Conservation (phyloP, 805 yeast species). For the Ogataea allantospora region DNA sequence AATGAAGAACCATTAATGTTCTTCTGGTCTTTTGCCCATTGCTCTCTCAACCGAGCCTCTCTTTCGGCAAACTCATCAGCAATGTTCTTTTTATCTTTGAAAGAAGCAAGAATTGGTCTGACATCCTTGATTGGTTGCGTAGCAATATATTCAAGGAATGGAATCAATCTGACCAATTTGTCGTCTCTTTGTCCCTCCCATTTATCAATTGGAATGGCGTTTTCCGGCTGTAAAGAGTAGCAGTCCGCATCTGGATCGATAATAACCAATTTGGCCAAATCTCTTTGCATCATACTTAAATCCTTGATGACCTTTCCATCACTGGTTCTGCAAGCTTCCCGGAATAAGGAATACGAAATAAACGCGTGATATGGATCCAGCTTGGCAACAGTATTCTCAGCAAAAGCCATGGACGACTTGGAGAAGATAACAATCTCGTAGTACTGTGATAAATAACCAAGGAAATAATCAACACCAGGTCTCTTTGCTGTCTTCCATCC, state of each 20-base stretch:
- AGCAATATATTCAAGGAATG: constrained; percentile 91
- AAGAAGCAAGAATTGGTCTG: constrained; percentile 80
- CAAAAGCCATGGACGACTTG: constrained; percentile 78
- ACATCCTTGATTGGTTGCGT: constrained; percentile 83
- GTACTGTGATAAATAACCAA: constrained; percentile 91
- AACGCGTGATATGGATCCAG: constrained; percentile 92
- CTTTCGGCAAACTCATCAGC: constrained; percentile 79
- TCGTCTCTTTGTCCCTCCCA: constrained; percentile 91
- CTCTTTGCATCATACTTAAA: constrained; percentile 86
- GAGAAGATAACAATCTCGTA: constrained; percentile 93
- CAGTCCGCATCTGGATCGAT: constrained; percentile 76
- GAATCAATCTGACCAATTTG: constrained; percentile 73
- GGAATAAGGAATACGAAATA: constrained; percentile 79
- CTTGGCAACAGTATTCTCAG: constrained; percentile 80
- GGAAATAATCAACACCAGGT: constrained; percentile 96
- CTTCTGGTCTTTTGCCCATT: constrained; percentile 58
- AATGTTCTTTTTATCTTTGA: constrained; percentile 60
- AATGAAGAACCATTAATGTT: constrained; percentile 22
- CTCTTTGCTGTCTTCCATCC: constrained; percentile 99
- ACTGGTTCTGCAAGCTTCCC: constrained; percentile 87
- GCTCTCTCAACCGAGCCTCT: constrained; percentile 70
- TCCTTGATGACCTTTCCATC: constrained; percentile 92
- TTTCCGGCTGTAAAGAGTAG: constrained; percentile 84
- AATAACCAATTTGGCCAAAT: constrained; percentile 72
- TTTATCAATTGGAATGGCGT: constrained; percentile 78